Evolutionary conservation across 108 stramenopile species (phyloP).

Genomic region (Nannochloropsis salina): DNA sequence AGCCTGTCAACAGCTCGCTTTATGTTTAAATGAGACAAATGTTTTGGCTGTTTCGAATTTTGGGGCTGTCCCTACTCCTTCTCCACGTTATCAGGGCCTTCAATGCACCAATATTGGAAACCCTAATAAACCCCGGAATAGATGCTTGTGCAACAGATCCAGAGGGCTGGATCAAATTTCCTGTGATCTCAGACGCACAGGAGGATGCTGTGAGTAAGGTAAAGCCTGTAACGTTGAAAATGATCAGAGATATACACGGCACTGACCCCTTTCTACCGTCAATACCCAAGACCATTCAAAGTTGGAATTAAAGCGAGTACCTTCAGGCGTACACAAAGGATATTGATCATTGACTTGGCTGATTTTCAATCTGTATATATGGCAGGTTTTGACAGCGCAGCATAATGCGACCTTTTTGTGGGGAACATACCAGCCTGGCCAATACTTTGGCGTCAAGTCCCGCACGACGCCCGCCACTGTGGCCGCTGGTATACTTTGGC

Average conservation of each 20-base stretch:
- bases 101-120: background rate
- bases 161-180: background rate
- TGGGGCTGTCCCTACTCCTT: background rate
- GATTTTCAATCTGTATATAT: no score
- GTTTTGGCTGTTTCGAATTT: no score
- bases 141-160: conserved; percentile 16
- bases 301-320: no score
- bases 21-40: no score
- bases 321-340: no score
- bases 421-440: conserved; percentile 42
- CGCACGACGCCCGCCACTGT: conserved; percentile 33
- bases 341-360: no score
- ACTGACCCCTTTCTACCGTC: no score
- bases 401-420: conserved; percentile 40
- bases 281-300: no score
- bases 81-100: background rate
- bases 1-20: no score
- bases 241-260: no score
- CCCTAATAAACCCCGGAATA: background rate
- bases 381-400: conserved; percentile 13
- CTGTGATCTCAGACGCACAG: background rate
- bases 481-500: conserved; percentile 39
- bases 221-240: no score
- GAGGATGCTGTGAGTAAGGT: background rate
- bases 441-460: conserved; percentile 42